These are phyloP conservation scores for Globisporangium viniferum DNA, from an alignment of 352 stramenopile species.

Conservation along the genomic window DNA sequence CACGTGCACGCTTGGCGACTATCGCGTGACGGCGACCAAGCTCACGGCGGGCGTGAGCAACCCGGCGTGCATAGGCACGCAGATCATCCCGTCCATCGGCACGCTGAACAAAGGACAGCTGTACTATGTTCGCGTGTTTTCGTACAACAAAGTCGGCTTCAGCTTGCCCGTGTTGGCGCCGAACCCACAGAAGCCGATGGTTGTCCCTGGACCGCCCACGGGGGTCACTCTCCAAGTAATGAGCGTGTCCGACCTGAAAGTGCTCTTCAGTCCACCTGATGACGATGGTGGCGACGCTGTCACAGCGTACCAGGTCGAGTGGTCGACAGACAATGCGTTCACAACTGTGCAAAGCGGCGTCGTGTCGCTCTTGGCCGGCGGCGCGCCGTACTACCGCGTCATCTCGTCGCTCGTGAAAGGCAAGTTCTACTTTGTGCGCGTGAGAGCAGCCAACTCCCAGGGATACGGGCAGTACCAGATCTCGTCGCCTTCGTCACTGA, in stretches of 20 bases:
- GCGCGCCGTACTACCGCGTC: conserved; percentile 51
- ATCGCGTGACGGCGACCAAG: conserved; percentile 51
- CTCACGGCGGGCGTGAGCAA: conserved; percentile 73
- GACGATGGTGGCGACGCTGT: conserved; percentile 86
- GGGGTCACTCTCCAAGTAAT: conserved; percentile 68
- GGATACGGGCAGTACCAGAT: conserved; percentile 77
- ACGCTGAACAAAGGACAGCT: conserved; percentile 86
- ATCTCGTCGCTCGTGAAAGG: conserved; percentile 66
- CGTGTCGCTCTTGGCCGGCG: conserved; percentile 54
- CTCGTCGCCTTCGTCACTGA: conserved; percentile 85
- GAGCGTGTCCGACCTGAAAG: conserved; percentile 81
- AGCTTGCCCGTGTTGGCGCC: conserved; percentile 54
- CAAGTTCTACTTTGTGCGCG: conserved; percentile 68
- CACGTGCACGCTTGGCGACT: conserved; percentile 28
- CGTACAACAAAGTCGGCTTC: conserved; percentile 95
- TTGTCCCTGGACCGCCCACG: conserved; percentile 66
- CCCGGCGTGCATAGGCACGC: conserved; percentile 65
- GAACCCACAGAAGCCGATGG: conserved; percentile 73
- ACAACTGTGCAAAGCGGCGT: conserved; percentile 31
- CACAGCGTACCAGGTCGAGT: conserved; percentile 92
- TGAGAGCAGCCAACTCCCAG: conserved; percentile 69
- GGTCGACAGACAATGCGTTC: conserved; percentile 80
- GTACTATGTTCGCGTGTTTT: conserved; percentile 94
- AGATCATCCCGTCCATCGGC: conserved; percentile 65
- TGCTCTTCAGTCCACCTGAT: conserved; percentile 87